Conservation (phyloP, 2,329 filamentous ascomycete species). For the Metarhizium album region DNA sequence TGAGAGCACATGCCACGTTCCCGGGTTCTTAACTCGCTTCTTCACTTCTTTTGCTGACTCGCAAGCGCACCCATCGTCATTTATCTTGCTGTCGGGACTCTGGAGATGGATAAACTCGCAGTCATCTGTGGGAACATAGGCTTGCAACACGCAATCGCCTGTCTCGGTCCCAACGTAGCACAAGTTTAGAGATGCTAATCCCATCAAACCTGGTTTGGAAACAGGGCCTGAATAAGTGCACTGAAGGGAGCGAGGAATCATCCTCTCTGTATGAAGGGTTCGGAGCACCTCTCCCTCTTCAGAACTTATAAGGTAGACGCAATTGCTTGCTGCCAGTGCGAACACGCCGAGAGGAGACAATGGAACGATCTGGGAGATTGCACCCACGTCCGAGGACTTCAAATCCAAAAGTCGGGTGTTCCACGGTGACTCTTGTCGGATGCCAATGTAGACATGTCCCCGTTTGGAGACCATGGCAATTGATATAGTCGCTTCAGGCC, state of each 20-base stretch:
- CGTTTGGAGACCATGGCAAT: conserved; percentile 3
- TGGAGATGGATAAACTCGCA: conserved; percentile 46
- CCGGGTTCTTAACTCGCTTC: conserved; percentile 49
- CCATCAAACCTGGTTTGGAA: conserved; percentile 40
- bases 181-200: conserved; percentile 52
- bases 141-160: conserved; percentile 54
- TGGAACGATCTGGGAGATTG: conserved; percentile 42
- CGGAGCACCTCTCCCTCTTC: conserved; percentile 39
- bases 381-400: conserved; percentile 35
- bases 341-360: conserved; percentile 48
- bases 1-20: conserved; percentile 52
- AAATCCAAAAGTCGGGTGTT: conserved; percentile 32
- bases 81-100: conserved; percentile 25
- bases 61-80: conserved; percentile 39
- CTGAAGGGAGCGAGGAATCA: conserved; percentile 48
- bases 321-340: conserved; percentile 45
- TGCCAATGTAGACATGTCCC: conserved; percentile 2
- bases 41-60: conserved; percentile 37
- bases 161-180: conserved; percentile 50
- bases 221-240: conserved; percentile 40
- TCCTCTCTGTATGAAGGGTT: conserved; percentile 47
- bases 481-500: not conserved
- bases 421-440: conserved; percentile 32
- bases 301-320: conserved; percentile 47
- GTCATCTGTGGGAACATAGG: conserved; percentile 44